Evolutionary conservation across 306 rosid genomes (phyloP).

Genomic region (Pyrus pyrifolia): DNA sequence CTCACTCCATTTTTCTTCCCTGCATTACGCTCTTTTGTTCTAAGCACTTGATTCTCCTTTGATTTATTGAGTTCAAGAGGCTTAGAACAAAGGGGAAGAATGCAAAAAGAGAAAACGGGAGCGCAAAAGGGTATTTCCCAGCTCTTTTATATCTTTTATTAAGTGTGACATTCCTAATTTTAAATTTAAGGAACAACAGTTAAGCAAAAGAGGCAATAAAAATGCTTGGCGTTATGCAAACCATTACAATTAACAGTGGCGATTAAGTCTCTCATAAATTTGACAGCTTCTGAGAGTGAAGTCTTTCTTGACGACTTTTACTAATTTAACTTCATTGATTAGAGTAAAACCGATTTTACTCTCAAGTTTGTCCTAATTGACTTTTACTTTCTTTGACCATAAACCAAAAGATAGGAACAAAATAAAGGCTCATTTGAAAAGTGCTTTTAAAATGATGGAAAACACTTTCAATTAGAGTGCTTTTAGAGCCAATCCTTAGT

Average conservation of each 20-base stretch:
- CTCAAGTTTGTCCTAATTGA: not conserved
- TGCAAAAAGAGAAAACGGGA: not conserved
- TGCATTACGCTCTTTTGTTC: not conserved
- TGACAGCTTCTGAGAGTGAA: not conserved
- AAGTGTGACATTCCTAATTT: not conserved
- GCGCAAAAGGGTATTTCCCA: not conserved
- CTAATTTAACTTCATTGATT: not conserved
- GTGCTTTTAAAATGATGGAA: too few species aligned
- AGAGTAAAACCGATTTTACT: not conserved
- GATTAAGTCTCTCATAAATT: not conserved
- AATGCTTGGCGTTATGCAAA: constrained; percentile 9
- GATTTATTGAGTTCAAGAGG: not conserved
- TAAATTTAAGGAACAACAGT: not conserved
- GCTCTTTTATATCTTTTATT: not conserved
- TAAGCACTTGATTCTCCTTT: too few species aligned
- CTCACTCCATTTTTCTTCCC: not conserved
- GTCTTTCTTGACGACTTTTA: not conserved
- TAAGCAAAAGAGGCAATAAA: not conserved
- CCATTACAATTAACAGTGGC: not conserved
- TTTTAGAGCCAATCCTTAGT: too few species aligned
- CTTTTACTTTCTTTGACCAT: not conserved
- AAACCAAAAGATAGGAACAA: not conserved
- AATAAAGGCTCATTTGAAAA: too few species aligned
- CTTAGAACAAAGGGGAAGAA: too few species aligned
- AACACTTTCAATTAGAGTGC: too few species aligned